Evolutionary conservation across 163 green algal species (phyloP), one percentile per base, ranked within the genome.

Genomic region (Chlamydomonas reinhardtii): DNA sequence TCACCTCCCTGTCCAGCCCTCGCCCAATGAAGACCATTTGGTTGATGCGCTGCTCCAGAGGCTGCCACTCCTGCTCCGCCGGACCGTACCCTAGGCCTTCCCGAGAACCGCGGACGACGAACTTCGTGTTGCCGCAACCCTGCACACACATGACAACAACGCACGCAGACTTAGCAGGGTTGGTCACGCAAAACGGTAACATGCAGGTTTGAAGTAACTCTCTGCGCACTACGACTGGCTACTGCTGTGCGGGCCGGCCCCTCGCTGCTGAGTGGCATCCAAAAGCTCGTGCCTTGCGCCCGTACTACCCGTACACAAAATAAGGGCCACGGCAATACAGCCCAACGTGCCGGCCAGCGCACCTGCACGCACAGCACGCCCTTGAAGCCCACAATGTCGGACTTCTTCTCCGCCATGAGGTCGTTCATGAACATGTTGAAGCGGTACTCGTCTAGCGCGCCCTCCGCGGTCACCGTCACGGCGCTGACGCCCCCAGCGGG

Each of bases 91-190:
- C 96, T 73, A 98, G 94, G 56, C 92, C 96, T 90, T 98, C 95
- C 79, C 98, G 96, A 72, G 98, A 95, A n/a, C 95, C 96, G 86
- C 98, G 95, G 89, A 98, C 98, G 74, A 98, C 94, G 92, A 98
- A 98, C 78, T 95, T 95, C 72, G 91, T 94, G 85, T 87, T 89
- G 54, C 93, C 93, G 76, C 96, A 95, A 68, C 95, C 94, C 90
- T 97, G 92, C 35, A 77, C 4, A 14, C 25, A 29, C 39, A 48
- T 14, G 8, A 8, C 39, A 5, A 48, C 39, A 48, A 8, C 39
- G 39, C 39, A 48, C 5, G 8, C 39, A n/a, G n/a, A n/a, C n/a
- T n/a, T n/a, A n/a, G n/a, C n/a, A n/a, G n/a, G n/a, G n/a, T n/a
- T n/a, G n/a, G n/a, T n/a, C n/a, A n/a, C n/a, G n/a, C n/a, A n/a